Evolutionary conservation across 495 filamentous ascomycete species (phyloP), one percentile per base, ranked within the genome.

Genomic region (Aspergillus saccharolyticus): DNA sequence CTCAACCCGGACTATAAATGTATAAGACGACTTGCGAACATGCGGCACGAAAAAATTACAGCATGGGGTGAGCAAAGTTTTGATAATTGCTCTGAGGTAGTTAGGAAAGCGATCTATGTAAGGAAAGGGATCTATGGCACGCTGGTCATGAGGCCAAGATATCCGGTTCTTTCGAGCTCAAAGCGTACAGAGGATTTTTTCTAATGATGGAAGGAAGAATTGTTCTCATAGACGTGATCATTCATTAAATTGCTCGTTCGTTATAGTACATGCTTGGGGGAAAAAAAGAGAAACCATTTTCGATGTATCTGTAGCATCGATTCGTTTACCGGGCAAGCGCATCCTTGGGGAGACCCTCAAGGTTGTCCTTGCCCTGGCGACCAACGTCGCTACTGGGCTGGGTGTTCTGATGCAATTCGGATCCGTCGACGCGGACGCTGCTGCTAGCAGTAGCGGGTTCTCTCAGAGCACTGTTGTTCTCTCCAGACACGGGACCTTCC

Each of bases 361-460:
- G 61, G 30, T 70, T 69, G 30, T 84, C 82, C 57, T 77, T 71
- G n/a, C 70, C 81, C 61, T 85, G 77, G 48, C 79, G 75, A 15
- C 82, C 85, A 55, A 85, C 73, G 19, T 66, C 61, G 65, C 72
- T 42, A 51, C 62, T 30, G 16, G 77, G 78, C 30, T 58, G 63
- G 42, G 79, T 78, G 24, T 67, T 63, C 55, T 70, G 73, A 60
- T 77, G 69, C 45, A 74, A 59, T 21, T 73, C 66, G 0, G 64
- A 56, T 10, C 78, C 78, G 57, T 74, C 68, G 3, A 78, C 71
- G 43, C 85, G 76, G 4, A 76, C 80, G 60, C 79, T 80, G 69
- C 82, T 85, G 20, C 74, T 77, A 54, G 78, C 82, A 9, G 83
- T 83, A 2, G 86, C 83, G 1, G 88, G 85, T 48, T 78, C 85